Conservation (phyloP, 2,329 filamentous ascomycete species). For the Phialemoniopsis sp. region DNA sequence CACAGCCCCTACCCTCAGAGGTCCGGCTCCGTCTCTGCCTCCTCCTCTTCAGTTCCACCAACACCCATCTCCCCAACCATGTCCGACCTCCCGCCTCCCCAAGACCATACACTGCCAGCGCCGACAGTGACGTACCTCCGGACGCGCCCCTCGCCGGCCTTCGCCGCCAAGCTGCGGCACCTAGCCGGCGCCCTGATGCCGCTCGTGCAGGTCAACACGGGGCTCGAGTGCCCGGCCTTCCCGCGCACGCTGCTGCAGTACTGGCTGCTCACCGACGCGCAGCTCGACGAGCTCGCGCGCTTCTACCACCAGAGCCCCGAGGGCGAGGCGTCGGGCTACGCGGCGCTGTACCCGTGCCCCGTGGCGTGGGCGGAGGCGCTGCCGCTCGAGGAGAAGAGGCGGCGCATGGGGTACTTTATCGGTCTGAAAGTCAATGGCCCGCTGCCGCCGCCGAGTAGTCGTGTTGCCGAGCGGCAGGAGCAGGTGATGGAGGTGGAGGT, state of each 20-base stretch:
- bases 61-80: too few species aligned
- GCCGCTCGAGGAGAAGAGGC: slow-evolving; percentile 62
- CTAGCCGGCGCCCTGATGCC: slow-evolving; percentile 64
- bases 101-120: too few species aligned
- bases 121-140: too few species aligned
- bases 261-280: slow-evolving; percentile 67
- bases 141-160: slow-evolving; percentile 42
- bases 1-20: too few species aligned
- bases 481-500: background rate
- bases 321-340: slow-evolving; percentile 49
- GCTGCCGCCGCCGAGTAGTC: slow-evolving; percentile 1
- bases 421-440: slow-evolving; percentile 56
- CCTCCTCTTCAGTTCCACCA: too few species aligned
- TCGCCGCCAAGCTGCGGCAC: slow-evolving; percentile 58
- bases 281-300: slow-evolving; percentile 66
- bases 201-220: slow-evolving; percentile 60
- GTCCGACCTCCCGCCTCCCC: too few species aligned
- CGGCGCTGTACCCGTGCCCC: slow-evolving; percentile 61
- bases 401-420: slow-evolving; percentile 71
- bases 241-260: slow-evolving; percentile 65
- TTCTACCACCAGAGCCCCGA: slow-evolving; percentile 63
- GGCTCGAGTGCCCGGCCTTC: slow-evolving; percentile 60
- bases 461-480: background rate
- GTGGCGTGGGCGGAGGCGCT: slow-evolving; percentile 56
- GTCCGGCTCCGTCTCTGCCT: too few species aligned